phyloP scores from a whole-genome alignment of 345 rosid species.

The Reutealis trisperma region DNA sequence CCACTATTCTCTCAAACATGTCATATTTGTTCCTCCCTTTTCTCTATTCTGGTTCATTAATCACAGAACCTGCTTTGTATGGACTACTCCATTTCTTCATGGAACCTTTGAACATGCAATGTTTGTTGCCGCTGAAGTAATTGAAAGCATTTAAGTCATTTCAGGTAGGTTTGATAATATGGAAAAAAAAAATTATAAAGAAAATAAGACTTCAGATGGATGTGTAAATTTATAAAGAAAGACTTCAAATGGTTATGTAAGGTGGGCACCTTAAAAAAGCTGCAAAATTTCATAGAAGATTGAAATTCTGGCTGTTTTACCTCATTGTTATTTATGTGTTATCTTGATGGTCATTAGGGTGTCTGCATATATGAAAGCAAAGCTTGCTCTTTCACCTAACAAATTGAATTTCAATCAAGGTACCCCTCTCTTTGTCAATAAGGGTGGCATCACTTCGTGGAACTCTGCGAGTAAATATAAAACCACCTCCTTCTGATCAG shows the following conservation, averaged over 20 bases:
- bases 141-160: background rate
- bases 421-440: constrained; percentile 81
- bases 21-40: background rate
- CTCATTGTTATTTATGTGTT: background rate
- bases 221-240: background rate
- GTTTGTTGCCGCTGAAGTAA: background rate
- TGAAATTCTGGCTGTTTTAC: background rate
- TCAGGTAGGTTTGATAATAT: background rate
- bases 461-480: constrained; percentile 69
- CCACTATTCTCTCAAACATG: background rate
- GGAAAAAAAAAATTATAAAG: background rate
- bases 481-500: constrained; percentile 97
- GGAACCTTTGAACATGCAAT: background rate
- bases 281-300: background rate
- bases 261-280: background rate
- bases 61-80: background rate
- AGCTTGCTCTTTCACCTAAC: constrained; percentile 7
- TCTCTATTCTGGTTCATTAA: background rate
- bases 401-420: constrained; percentile 47
- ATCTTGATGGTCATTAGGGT: background rate
- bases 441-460: constrained; percentile 80
- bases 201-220: background rate
- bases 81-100: background rate
- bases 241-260: background rate
- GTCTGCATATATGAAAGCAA: background rate